Base-by-base conservation (phyloP, 2,329 filamentous ascomycete species). In the Teratosphaeria nubilosa region DNA sequence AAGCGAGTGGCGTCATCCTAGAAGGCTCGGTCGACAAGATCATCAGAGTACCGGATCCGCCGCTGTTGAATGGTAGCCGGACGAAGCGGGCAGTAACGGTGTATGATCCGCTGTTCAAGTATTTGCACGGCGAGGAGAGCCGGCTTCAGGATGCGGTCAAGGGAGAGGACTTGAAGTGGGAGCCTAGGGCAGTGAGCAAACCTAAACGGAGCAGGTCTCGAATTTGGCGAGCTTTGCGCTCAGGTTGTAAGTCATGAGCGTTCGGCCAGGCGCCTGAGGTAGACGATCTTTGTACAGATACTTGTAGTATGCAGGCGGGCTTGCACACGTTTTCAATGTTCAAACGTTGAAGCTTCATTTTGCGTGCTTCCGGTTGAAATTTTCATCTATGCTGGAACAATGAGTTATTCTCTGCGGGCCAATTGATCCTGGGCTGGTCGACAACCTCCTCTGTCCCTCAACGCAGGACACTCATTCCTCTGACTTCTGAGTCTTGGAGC, bases 21-120 rank as follows among this genome's bases (percentile, higher is more conserved):
- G 62, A 62, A 31, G 57, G 60, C 53, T 62, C 60, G 7, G 53
- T 54, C n/a, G 56, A 59, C 11, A 58, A 55, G 16, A 59, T 63
- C 34, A 50, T 55, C 13, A 9, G n/a, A 20, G 54, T 62, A 16
- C 56, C 56, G 14, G 50, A 57, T 6, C 62, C 60, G 16, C 58
- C 56, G 25, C 11, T 60, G 54, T 45, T 56, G 50, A 60, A 62
- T 51, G 62, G 60, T 6, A 48, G 25, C 6, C 30, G 53, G 11
- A 63, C 58, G 13, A 59, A 59, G 37, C 56, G 62, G 13, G 60
- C 60, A 3, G 58, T 60, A 16, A 63, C 60, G 11, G 60, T 60
- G 7, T 62, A 60, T 58, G 62, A 63, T 20, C 62, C 60, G 25
- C 24, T 63, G 48, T 63, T 63, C 52, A 58, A 57, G 53, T n/a